phyloP scores from a whole-genome alignment of 2,329 filamentous ascomycete species.

The Neofusicoccum umdonicola region DNA sequence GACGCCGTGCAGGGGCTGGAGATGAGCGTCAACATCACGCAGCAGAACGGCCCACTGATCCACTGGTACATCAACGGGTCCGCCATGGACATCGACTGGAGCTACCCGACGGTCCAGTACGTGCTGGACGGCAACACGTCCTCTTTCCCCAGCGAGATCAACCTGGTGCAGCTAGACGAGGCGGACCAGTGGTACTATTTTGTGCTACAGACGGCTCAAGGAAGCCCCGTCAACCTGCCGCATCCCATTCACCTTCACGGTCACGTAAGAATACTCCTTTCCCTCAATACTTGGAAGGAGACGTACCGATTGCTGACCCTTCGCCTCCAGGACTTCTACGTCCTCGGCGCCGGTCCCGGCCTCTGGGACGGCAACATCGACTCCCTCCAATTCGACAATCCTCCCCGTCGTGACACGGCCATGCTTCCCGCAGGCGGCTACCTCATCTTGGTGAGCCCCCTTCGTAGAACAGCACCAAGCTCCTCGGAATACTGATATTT shows the following conservation, averaged over 20 bases:
- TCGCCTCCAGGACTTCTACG: conserved; percentile 25
- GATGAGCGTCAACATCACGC: conserved; percentile 18
- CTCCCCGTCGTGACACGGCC: conserved; percentile 36
- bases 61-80: conserved; percentile 42
- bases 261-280: not conserved
- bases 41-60: conserved; percentile 25
- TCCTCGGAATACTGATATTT: no score
- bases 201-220: conserved; percentile 42
- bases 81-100: conserved; percentile 35
- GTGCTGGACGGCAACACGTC: conserved; percentile 29
- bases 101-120: conserved; percentile 36
- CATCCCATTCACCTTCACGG: conserved; percentile 18
- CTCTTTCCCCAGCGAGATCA: conserved; percentile 19
- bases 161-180: conserved; percentile 26
- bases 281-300: no score
- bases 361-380: not conserved
- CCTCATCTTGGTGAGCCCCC: conserved; percentile 25
- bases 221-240: conserved; percentile 25
- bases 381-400: conserved; percentile 24
- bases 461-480: no score
- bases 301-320: no score
- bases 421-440: conserved; percentile 34
- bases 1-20: conserved; percentile 19
- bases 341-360: conserved; percentile 7
- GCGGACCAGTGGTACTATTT: conserved; percentile 45